These are phyloP conservation scores for Andrographis paniculata DNA, from an alignment of 305 asterid species.

Conservation along the genomic window DNA sequence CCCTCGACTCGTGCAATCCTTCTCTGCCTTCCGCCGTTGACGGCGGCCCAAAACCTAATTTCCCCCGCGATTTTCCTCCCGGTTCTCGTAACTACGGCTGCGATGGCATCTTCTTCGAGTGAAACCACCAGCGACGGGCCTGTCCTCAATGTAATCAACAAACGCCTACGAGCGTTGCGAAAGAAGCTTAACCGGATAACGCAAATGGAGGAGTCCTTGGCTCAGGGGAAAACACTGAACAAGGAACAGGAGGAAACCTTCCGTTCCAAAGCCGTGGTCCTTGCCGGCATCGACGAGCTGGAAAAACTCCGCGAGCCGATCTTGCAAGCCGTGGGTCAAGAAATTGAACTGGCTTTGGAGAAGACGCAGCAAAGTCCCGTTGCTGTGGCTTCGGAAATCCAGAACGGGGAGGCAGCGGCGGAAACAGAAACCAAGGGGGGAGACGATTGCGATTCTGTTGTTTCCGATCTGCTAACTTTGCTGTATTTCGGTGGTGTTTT, in stretches of 20 bases:
- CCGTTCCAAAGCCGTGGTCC: constrained; percentile 44
- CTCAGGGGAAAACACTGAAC: constrained; percentile 61
- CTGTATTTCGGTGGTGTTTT: constrained; percentile 72
- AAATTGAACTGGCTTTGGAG: constrained; percentile 29
- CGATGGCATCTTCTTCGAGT: constrained; percentile 24
- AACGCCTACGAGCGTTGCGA: constrained; percentile 69
- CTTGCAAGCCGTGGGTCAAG: constrained; percentile 43
- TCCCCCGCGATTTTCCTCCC: neutral
- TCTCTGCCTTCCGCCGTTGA: constrained; percentile 9
- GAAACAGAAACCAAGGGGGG: constrained; percentile 15
- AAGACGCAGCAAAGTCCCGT: constrained; percentile 12
- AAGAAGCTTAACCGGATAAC: constrained; percentile 60
- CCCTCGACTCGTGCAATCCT: constrained; percentile 9
- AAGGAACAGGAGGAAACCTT: constrained; percentile 71
- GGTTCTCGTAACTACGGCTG: constrained; percentile 14
- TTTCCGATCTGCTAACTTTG: constrained; percentile 64
- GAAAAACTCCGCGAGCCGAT: constrained; percentile 67
- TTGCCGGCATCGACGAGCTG: constrained; percentile 64
- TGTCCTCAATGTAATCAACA: constrained; percentile 58
- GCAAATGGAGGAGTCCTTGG: constrained; percentile 66
- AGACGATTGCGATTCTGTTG: constrained; percentile 15
- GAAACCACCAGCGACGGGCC: constrained; percentile 54
- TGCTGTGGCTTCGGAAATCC: constrained; percentile 3
- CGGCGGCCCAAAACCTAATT: constrained; percentile 23
- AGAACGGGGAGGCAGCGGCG: constrained; percentile 16